Evolutionary conservation across 257 asterid genomes (phyloP).

Genomic region (Gentiana dahurica): DNA sequence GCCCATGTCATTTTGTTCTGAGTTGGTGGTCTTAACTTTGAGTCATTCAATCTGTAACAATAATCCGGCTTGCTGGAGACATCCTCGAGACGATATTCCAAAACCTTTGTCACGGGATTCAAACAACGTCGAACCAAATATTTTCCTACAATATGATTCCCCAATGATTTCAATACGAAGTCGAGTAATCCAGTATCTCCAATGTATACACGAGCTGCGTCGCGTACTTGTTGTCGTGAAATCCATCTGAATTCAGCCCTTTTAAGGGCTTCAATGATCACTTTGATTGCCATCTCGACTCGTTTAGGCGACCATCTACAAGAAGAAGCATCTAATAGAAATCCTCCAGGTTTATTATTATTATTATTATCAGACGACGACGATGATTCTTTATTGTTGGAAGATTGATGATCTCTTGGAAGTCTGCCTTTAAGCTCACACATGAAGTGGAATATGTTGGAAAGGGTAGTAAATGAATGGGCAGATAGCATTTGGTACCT

Average conservation of each 20-base stretch:
- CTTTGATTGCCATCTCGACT: conserved; percentile 86
- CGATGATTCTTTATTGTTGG: conserved; percentile 9
- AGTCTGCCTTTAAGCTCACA: conserved; percentile 44
- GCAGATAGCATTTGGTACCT: conserved; percentile 66
- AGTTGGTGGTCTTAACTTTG: conserved; percentile 19
- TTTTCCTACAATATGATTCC: conserved; percentile 87
- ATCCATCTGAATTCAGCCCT: conserved; percentile 72
- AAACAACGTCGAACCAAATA: conserved; percentile 73
- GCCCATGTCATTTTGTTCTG: conserved; percentile 39
- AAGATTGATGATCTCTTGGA: conserved; percentile 33
- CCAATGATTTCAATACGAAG: conserved; percentile 86
- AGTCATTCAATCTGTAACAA: conserved; percentile 12
- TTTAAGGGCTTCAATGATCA: conserved; percentile 79
- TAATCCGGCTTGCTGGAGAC: conserved; percentile 48
- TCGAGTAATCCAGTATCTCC: conserved; percentile 93
- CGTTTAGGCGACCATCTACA: conserved; percentile 98
- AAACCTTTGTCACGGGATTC: conserved; percentile 83
- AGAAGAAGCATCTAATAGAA: conserved; percentile 65
- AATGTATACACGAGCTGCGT: conserved; percentile 71
- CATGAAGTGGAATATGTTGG: conserved; percentile 68
- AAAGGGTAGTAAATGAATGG: conserved; percentile 47
- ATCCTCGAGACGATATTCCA: conserved; percentile 85
- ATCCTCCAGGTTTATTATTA: conserved; percentile 9
- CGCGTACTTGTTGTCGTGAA: conserved; percentile 84
- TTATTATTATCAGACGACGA: conserved; percentile 9